Evolutionary conservation across 768 basidiomycete species (phyloP), one percentile per base, ranked within the genome.

Genomic region (Ramaria rubella): DNA sequence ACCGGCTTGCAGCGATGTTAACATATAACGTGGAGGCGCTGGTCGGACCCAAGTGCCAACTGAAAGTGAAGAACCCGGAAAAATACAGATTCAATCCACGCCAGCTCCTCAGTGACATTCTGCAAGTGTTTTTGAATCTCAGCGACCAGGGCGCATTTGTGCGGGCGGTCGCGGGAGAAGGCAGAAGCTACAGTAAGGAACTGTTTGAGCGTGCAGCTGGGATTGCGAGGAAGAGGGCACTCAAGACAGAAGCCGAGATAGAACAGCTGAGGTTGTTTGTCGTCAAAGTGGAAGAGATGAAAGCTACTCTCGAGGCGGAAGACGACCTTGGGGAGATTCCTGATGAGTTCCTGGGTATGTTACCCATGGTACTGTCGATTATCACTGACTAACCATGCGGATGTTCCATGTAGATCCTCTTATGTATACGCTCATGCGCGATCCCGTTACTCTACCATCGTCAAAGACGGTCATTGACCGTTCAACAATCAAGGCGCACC

Each of bases 1-100:
- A 94, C 68, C 82, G 89, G 33, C 78, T 99, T 15, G 96, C 96
- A 3, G 94, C 94, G 1, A 97, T 96, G 90, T 72, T 99, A 64
- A 90, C 96, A 67, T 93, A 94, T 72, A 97, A 98, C 65, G 77
- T 99, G 19, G 83, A 86, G 49, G 86, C 85, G 2, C 82, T 99
- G 23, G 90, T 85, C 44, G 96, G 96, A 0, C 93, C 94, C 4
- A 84, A 81, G 61, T 94, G 86, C 71, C 82, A 86, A 60, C 79
- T 99, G 12, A 83, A 79, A 58, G 92, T 98, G 58, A 78, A 83
- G 59, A 85, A 96, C 52, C 83, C 83, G 6, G 89, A 94, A 63
- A 92, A 93, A 69, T 87, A 90, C 69, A 84, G 82, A 62, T 99
- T 97, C 75, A 81, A 88, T 50, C 93, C 95, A 1, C 85, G 80